These are phyloP conservation scores for Sporothrix curviconia DNA, from an alignment of 2,329 filamentous ascomycete species.

Conservation along the genomic window DNA sequence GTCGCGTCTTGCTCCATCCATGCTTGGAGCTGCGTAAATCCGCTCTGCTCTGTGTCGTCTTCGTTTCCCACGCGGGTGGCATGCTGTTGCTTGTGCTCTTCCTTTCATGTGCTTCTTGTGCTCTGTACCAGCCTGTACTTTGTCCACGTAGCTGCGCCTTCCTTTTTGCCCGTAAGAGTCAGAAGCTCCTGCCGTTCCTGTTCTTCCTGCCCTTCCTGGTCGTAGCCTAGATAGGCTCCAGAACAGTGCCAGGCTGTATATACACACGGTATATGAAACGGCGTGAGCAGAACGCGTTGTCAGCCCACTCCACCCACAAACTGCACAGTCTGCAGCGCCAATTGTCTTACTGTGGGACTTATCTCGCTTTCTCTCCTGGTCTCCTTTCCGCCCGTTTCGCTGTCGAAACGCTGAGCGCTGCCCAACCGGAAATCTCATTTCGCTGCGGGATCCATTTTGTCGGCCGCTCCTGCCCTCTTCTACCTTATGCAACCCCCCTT, in stretches of 20 bases:
- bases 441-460: conserved; percentile 15
- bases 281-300: conserved; percentile 4
- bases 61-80: background rate
- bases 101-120: no score
- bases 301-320: background rate
- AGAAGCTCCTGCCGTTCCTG: no score
- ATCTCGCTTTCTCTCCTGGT: background rate
- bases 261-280: background rate
- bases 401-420: conserved; percentile 10
- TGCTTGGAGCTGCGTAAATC: background rate
- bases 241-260: conserved; percentile 3
- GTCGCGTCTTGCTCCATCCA: background rate
- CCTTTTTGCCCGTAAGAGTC: conserved; percentile 3
- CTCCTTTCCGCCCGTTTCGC: conserved; percentile 5
- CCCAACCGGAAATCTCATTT: conserved; percentile 21
- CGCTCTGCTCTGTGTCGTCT: background rate
- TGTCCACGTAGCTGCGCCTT: background rate
- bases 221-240: no score
- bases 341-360: conserved; percentile 13
- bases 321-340: conserved; percentile 12
- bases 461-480: conserved; percentile 16
- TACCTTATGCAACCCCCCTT: conserved; percentile 14
- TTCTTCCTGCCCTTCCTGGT: no score
- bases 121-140: no score
- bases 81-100: no score